Evolutionary conservation across 306 rosid genomes (phyloP).

Genomic region (Trifolium subterraneum): DNA sequence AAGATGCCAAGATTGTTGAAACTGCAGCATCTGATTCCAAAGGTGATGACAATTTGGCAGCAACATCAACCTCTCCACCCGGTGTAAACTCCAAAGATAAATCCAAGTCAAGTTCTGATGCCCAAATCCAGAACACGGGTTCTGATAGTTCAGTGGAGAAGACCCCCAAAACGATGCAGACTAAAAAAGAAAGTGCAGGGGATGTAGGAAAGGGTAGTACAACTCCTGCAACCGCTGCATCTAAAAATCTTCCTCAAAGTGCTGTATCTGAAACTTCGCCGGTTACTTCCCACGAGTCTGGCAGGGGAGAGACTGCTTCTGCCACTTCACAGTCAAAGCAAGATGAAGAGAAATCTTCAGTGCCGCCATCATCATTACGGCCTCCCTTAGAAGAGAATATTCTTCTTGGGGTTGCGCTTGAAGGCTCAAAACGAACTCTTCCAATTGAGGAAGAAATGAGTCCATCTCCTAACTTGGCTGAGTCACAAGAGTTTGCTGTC

Average conservation of each 20-base stretch:
- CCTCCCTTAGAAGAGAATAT: conserved; percentile 83
- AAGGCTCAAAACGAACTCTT: conserved; percentile 93
- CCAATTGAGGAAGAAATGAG: conserved; percentile 78
- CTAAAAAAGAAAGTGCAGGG: conserved; percentile 55
- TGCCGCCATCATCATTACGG: conserved; percentile 46
- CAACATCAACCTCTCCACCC: conserved; percentile 45
- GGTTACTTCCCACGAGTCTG: conserved; percentile 42
- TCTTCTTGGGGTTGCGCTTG: conserved; percentile 93
- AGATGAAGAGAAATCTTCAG: conserved; percentile 62
- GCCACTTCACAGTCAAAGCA: conserved; percentile 57
- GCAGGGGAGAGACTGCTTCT: conserved; percentile 53
- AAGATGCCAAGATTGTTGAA: conserved; percentile 64
- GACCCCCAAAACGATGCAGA: conserved; percentile 50
- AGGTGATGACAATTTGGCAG: conserved; percentile 50
- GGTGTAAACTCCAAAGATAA: conserved; percentile 48
- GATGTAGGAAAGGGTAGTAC: conserved; percentile 53
- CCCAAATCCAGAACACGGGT: conserved; percentile 41
- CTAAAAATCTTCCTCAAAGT: conserved; percentile 47
- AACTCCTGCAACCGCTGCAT: conserved; percentile 39
- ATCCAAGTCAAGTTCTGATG: conserved; percentile 49
- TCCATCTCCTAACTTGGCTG: conserved; percentile 47
- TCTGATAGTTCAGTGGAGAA: conserved; percentile 52
- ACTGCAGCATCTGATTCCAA: conserved; percentile 51
- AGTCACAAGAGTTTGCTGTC: conserved; percentile 69
- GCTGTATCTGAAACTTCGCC: conserved; percentile 47